Conservation (phyloP, 2,329 filamentous ascomycete species). For the Xylariaceae sp. region DNA sequence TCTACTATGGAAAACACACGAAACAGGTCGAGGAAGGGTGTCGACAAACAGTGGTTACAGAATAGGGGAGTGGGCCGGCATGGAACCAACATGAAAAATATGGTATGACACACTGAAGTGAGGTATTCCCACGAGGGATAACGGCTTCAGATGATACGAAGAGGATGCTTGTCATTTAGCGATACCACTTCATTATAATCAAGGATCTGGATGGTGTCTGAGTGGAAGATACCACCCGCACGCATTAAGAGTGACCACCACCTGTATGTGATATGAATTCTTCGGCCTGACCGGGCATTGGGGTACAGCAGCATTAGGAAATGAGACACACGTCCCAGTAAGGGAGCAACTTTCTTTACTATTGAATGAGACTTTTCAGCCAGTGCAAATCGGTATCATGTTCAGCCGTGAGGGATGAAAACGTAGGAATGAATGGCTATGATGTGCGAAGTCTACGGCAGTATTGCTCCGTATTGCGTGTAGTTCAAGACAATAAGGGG, state of each 20-base stretch:
- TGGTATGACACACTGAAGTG: constrained; percentile 14
- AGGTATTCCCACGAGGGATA: constrained; percentile 15
- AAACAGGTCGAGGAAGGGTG: constrained; percentile 7
- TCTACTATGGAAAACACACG: constrained; percentile 11
- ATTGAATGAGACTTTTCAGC: constrained; percentile 12
- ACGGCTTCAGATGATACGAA: constrained; percentile 20
- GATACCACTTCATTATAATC: constrained; percentile 16
- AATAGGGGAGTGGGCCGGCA: constrained; percentile 4
- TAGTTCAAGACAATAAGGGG: constrained; percentile 29
- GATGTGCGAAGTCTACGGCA: constrained; percentile 9
- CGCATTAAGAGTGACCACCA: constrained; percentile 16
- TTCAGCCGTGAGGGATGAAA: constrained; percentile 3
- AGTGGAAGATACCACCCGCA: constrained; percentile 16
- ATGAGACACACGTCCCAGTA: constrained; percentile 26
- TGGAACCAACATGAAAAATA: constrained; percentile 9
- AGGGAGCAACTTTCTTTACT: constrained; percentile 10
- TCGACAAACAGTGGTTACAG: constrained; percentile 18
- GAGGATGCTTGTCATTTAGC: constrained; percentile 15
- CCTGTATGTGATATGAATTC: constrained; percentile 27
- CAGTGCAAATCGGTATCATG: constrained; percentile 15
- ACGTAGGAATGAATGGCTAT: constrained; percentile 7
- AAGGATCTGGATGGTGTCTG: constrained; percentile 19
- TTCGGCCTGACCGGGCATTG: constrained; percentile 16
- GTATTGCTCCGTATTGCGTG: constrained; percentile 5
- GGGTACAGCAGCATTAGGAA: constrained; percentile 20